Percentiles rank a stretch among this genome's conserved stretches.
Conservation (phyloP, 257 asterid genomes). For the Ilex aquifolium region DNA sequence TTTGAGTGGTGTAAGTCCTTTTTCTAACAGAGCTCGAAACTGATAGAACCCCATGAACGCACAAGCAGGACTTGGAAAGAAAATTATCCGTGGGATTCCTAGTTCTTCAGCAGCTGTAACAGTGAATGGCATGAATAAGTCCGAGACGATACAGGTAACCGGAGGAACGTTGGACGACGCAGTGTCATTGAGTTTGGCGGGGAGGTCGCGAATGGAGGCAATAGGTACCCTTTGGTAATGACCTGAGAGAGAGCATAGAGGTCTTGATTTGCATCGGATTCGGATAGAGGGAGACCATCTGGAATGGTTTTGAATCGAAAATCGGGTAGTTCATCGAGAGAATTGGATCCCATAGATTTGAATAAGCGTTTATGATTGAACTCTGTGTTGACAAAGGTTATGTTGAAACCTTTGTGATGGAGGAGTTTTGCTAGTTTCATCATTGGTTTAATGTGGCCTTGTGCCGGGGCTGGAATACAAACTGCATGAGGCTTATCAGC, state of each 20-base stretch:
- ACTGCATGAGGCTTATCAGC: too few species aligned
- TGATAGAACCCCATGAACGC: conserved; percentile 12
- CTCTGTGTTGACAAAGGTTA: too few species aligned
- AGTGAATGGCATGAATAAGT: conserved; percentile 13
- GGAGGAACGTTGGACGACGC: neutral
- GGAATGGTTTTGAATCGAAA: conserved; percentile 1
- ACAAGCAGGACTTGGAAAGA: conserved; percentile 11
- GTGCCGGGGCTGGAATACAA: too few species aligned
- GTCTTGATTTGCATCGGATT: conserved; percentile 11
- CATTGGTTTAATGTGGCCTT: too few species aligned
- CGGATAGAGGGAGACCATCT: conserved; percentile 11
- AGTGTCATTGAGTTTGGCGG: conserved; percentile 2
- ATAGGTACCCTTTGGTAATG: neutral
- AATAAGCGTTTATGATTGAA: too few species aligned
- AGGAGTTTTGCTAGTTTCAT: too few species aligned
- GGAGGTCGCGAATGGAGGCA: conserved; percentile 3
- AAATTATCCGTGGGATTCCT: conserved; percentile 11
- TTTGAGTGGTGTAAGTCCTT: conserved; percentile 9
- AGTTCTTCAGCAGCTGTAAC: conserved; percentile 12
- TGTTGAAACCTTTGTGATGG: too few species aligned
- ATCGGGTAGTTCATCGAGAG: too few species aligned
- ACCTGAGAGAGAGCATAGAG: conserved; percentile 4
- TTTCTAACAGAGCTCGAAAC: neutral
- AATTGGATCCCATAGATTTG: too few species aligned
- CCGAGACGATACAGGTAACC: conserved; percentile 10